Percentiles rank a stretch among this genome's conserved stretches.
Evolutionary conservation across 1,284 basidiomycete genomes (phyloP).

Genomic region (Caloboletus firmus): DNA sequence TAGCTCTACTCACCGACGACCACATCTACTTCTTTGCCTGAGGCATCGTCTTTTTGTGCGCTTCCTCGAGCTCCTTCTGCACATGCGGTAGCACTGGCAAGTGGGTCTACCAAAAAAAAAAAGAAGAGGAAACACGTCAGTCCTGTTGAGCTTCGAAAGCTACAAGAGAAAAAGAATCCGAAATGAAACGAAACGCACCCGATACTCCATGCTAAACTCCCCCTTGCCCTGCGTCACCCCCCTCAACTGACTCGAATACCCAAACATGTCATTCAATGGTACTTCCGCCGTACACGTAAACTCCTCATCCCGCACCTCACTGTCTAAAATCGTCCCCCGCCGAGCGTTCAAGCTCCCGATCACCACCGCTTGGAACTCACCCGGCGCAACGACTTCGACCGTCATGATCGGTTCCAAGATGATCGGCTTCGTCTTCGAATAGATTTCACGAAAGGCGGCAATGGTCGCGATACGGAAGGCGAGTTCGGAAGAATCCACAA

Average conservation of each 20-base stretch:
- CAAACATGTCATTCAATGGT: conserved; percentile 98
- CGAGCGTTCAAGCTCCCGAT: conserved; percentile 95
- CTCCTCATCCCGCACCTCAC: conserved; percentile 96
- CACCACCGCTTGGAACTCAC: conserved; percentile 95
- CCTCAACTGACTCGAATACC: conserved; percentile 89
- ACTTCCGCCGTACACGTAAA: conserved; percentile 93
- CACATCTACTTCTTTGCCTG: conserved; percentile 55
- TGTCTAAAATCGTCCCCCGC: conserved; percentile 93
- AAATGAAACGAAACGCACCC: conserved; percentile 52
- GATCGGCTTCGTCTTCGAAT: conserved; percentile 73
- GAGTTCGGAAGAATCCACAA: conserved; percentile 96
- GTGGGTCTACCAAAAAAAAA: conserved; percentile 55
- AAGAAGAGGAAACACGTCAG: neutral
- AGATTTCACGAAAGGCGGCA: conserved; percentile 93
- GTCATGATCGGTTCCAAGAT: conserved; percentile 98
- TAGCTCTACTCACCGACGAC: neutral
- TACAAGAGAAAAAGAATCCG: neutral
- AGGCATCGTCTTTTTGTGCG: conserved; percentile 49
- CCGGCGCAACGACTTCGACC: conserved; percentile 95
- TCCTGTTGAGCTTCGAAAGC: neutral
- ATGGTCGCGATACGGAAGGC: conserved; percentile 92
- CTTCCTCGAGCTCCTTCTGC: conserved; percentile 77
- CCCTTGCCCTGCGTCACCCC: conserved; percentile 96
- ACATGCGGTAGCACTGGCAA: conserved; percentile 86
- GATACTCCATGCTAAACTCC: conserved; percentile 97